phyloP scores from a whole-genome alignment of 495 filamentous ascomycete species.

The Penicillium goetzii region DNA sequence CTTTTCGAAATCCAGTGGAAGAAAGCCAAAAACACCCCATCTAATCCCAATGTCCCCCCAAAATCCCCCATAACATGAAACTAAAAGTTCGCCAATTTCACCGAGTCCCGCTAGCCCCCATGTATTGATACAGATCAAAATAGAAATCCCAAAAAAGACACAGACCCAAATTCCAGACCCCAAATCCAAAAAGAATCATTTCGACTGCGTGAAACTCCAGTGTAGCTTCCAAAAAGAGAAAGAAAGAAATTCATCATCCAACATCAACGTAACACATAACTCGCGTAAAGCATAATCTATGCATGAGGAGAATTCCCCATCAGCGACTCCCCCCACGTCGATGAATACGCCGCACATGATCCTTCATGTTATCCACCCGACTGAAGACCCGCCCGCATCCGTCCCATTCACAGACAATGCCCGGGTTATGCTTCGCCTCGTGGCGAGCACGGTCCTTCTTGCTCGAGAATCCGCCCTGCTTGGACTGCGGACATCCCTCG shows the following conservation, averaged over 20 bases:
- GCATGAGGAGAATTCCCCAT: background rate
- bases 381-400: constrained; percentile 64
- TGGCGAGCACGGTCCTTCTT: constrained; percentile 66
- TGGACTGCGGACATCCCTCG: constrained; percentile 60
- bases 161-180: background rate
- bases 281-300: background rate
- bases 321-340: constrained; percentile 24
- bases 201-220: background rate
- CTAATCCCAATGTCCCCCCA: background rate
- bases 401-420: constrained; percentile 59
- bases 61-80: background rate
- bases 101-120: constrained; percentile 4
- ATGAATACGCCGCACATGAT: constrained; percentile 58
- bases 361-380: constrained; percentile 67
- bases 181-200: background rate
- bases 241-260: background rate
- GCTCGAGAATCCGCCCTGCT: constrained; percentile 62
- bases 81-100: background rate
- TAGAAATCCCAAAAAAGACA: background rate
- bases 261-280: background rate
- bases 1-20: background rate
- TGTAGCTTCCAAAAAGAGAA: background rate
- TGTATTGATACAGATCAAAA: constrained; percentile 5
- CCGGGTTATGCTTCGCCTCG: constrained; percentile 66
- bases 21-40: background rate